Evolutionary conservation across 331 rosid genomes (phyloP), one percentile per base, ranked within the genome.

Genomic region (Rhamnella rubrinervis): DNA sequence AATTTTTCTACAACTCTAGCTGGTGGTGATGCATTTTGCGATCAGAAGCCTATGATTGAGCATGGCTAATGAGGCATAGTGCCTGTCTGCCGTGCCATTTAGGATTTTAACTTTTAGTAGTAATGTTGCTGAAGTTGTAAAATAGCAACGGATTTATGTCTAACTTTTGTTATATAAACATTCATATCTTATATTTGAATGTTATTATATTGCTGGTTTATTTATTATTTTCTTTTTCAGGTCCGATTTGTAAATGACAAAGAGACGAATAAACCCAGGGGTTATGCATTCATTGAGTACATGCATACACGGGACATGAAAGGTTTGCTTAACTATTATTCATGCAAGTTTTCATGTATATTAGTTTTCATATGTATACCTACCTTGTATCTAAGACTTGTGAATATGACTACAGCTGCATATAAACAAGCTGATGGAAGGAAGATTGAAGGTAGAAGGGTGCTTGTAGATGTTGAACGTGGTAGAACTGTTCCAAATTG

Each of bases 81-180:
- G 97, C 97, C 97, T 85, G 92, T 83, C 97, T 87, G 97, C 96
- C 96, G 97, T 95, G 99, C 99, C 96, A 78, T 86, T 78, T 95
- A 86, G 95, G 96, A 89, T 82, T 89, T 75, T 51, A 52, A 57
- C 55, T 66, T 71, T 67, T 47, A 41, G 66, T 62, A 26, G 68
- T 19, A 46, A 19, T 49, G 65, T 46, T 71, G 65, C 64, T 46
- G 51, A 46, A 44, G 38, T 59, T 60, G 50, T 49, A 65, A 40
- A 60, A 52, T 60, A 46, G 50, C 51, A 66, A 50, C 13, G 56
- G 35, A 55, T 80, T 49, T 57, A 37, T 59, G 70, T 60, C 28
- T 65, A 59, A 55, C 60, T 28, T 56, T 56, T 78, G 57, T 55
- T 47, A 46, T 61, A 51, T 21, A 17, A 31, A 40, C 58, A 63